Conservation (phyloP, 2,329 filamentous ascomycete genomes). For the Cytospora schulzeri region DNA sequence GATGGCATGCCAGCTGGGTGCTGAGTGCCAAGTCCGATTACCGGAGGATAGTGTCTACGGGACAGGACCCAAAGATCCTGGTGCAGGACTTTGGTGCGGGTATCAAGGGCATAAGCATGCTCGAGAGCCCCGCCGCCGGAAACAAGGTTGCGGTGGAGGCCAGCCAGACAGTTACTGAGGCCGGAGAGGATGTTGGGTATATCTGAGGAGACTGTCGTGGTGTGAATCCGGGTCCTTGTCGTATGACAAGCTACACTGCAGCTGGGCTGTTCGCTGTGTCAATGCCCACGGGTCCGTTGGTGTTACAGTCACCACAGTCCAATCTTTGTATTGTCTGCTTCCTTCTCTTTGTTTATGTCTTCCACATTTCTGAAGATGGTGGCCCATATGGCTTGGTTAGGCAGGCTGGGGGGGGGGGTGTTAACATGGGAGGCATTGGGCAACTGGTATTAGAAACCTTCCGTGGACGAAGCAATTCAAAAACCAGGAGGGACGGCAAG, state of each 20-base stretch:
- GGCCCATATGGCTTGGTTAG: background rate
- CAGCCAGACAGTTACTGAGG: background rate
- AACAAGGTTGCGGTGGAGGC: constrained; percentile 15
- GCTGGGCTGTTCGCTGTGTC: background rate
- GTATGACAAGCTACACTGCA: background rate
- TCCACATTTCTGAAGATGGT: background rate
- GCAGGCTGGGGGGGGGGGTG: background rate
- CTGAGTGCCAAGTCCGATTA: constrained; percentile 95
- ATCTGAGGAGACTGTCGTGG: constrained; percentile 1
- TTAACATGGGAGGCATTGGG: background rate
- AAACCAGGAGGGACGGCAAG: background rate
- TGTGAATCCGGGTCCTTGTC: background rate
- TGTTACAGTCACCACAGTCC: background rate
- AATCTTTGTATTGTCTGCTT: background rate
- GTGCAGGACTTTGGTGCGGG: constrained; percentile 86
- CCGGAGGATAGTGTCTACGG: constrained; percentile 88
- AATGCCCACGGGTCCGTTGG: background rate
- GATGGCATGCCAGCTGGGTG: constrained; percentile 97
- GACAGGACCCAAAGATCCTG: constrained; percentile 88
- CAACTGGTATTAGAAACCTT: background rate
- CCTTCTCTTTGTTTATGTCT: background rate
- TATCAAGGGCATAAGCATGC: constrained; percentile 58
- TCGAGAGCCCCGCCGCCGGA: constrained; percentile 49
- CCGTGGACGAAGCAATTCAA: constrained; percentile 1
- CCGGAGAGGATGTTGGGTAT: constrained; percentile 17